Evolutionary conservation across 1,139 yeast genomes (phyloP).

Genomic region (Hyphopichia buzzinii): DNA sequence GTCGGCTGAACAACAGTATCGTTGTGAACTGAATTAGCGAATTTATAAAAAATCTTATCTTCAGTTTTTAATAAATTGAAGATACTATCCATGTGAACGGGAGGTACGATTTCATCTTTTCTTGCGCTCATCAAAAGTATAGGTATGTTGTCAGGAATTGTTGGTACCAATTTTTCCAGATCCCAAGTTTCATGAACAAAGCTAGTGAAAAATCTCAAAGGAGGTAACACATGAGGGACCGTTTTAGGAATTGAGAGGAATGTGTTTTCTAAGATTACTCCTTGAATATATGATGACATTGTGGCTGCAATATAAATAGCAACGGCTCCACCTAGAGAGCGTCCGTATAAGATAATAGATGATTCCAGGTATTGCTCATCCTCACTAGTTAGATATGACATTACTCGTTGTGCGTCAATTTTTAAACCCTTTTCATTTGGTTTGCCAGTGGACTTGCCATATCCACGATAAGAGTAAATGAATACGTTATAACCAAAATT

Average conservation of each 20-base stretch:
- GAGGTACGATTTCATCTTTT: constrained; percentile 90
- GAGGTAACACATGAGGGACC: constrained; percentile 80
- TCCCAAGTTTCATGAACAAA: constrained; percentile 85
- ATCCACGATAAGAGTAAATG: constrained; percentile 87
- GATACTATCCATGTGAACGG: constrained; percentile 70
- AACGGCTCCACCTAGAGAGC: constrained; percentile 95
- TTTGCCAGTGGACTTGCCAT: constrained; percentile 79
- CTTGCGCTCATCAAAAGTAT: constrained; percentile 71
- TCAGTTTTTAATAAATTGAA: constrained; percentile 47
- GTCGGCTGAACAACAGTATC: constrained; percentile 72
- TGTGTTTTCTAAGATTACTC: constrained; percentile 80
- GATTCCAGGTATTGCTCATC: constrained; percentile 51
- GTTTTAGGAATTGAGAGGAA: constrained; percentile 76
- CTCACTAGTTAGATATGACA: constrained; percentile 56
- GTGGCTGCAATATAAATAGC: constrained; percentile 76
- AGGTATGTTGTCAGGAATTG: constrained; percentile 57
- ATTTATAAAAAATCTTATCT: constrained; percentile 49
- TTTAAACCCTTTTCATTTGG: constrained; percentile 82
- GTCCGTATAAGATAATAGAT: constrained; percentile 71
- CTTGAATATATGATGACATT: constrained; percentile 50
- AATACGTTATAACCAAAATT: constrained; percentile 75
- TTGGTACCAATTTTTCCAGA: constrained; percentile 60
- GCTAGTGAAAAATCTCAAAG: constrained; percentile 52
- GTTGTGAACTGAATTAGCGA: constrained; percentile 67
- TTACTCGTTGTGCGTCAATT: constrained; percentile 73